Conservation (phyloP, 208 protist genomes). For the Trypanosoma scelopori region DNA sequence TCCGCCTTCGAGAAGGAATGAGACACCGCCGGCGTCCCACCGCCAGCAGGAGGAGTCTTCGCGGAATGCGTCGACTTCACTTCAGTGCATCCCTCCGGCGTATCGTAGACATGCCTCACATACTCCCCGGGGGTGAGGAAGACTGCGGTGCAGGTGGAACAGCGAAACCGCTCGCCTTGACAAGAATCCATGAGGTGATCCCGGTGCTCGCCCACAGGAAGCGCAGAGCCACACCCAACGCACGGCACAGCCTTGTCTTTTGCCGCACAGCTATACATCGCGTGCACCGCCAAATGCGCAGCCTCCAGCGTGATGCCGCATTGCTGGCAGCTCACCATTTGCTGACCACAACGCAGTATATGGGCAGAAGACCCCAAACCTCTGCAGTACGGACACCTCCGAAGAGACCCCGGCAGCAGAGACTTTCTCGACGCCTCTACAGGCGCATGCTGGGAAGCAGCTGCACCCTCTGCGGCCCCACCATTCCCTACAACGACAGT, state of each 20-base stretch:
- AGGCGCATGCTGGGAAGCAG: not conserved
- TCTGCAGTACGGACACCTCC: constrained; percentile 22
- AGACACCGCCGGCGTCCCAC: not conserved
- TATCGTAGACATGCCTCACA: not conserved
- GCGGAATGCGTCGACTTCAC: not conserved
- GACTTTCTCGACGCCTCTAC: not conserved
- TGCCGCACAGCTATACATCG: not conserved
- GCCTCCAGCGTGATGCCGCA: constrained; percentile 9
- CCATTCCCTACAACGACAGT: not conserved
- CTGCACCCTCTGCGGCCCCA: not conserved
- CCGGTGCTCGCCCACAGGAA: not conserved
- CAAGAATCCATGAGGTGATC: constrained; percentile 1
- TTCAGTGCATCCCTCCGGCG: not conserved
- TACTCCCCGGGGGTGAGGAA: constrained; percentile 15
- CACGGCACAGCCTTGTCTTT: not conserved
- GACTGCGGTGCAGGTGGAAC: not conserved
- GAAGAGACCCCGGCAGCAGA: not conserved
- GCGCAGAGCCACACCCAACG: not conserved
- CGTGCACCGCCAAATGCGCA: not conserved
- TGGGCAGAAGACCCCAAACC: constrained; percentile 11
- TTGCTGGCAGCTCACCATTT: constrained; percentile 1
- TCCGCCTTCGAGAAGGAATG: no score
- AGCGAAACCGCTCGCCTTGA: not conserved
- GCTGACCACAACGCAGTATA: constrained; percentile 14
- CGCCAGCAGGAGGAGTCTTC: not conserved